Conservation (phyloP, 2,329 filamentous ascomycete species). For the Coccinonectria pachysandricola region DNA sequence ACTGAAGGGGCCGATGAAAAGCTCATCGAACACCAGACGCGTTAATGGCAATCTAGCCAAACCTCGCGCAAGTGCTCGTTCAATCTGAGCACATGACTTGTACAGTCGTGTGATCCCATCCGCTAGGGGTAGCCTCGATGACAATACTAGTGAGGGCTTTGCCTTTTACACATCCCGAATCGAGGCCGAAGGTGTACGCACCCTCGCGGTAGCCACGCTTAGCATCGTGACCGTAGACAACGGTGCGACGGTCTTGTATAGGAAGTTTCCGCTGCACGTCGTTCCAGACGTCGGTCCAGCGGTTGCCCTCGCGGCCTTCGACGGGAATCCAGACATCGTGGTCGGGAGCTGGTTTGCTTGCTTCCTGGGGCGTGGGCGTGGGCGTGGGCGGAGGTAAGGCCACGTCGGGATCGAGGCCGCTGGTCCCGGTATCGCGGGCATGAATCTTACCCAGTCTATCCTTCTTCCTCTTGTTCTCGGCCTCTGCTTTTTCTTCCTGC, state of each 20-base stretch:
- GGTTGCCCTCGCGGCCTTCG: slow-evolving; percentile 41
- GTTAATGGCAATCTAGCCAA: too few relatives aligned
- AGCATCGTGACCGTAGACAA: slow-evolving; percentile 84
- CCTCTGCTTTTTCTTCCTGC: slow-evolving; percentile 10
- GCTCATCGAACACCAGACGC: too few relatives aligned
- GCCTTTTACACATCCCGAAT: slow-evolving; percentile 72
- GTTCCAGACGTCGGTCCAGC: slow-evolving; percentile 59
- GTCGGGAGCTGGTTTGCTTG: too few relatives aligned
- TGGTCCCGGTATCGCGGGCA: not conserved
- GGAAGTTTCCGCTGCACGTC: slow-evolving; percentile 30
- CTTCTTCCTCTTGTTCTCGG: slow-evolving; percentile 1
- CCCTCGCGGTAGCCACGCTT: slow-evolving; percentile 51
- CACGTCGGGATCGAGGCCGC: not conserved
- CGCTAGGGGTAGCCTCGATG: slow-evolving; percentile 41
- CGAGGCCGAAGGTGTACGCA: slow-evolving; percentile 72
- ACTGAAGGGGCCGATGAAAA: too few relatives aligned
- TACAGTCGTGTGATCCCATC: slow-evolving; percentile 26
- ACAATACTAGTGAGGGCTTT: slow-evolving; percentile 67
- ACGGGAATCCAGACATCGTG: slow-evolving; percentile 26
- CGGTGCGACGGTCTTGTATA: slow-evolving; percentile 41
- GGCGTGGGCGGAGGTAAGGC: slow-evolving; percentile 1
- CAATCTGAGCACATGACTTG: slow-evolving; percentile 31
- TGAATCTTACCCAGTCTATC: not conserved
- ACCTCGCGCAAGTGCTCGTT: slow-evolving; percentile 12
- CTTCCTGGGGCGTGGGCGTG: slow-evolving; percentile 6